These are phyloP conservation scores for Phytophthora pseudosyringae DNA, from an alignment of 352 stramenopile species.

Conservation along the genomic window DNA sequence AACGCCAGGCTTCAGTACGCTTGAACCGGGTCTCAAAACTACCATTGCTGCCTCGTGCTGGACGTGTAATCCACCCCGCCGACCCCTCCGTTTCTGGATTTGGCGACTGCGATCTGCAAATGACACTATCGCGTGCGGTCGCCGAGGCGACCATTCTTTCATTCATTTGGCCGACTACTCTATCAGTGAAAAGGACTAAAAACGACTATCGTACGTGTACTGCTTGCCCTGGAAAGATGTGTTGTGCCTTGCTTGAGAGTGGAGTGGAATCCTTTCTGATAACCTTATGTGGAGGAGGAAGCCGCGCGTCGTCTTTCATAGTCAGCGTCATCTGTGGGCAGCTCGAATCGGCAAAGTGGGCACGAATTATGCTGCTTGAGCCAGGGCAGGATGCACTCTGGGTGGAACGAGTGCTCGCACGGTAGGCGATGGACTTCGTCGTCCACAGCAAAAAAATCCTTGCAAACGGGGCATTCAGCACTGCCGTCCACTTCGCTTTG, in stretches of 20 bases:
- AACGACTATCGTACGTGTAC: conserved; percentile 22
- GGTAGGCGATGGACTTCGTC: conserved; percentile 79
- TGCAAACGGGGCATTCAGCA: conserved; percentile 87
- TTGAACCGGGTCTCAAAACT: conserved; percentile 20
- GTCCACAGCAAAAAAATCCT: conserved; percentile 82
- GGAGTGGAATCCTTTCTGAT: conserved; percentile 4
- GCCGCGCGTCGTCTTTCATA: conserved; percentile 69
- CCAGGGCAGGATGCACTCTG: conserved; percentile 89
- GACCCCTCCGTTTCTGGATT: conserved; percentile 8
- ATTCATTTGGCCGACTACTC: conserved; percentile 36
- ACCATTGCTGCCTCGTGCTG: conserved; percentile 1
- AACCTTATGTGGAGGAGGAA: conserved; percentile 29
- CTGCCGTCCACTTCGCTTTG: conserved; percentile 78
- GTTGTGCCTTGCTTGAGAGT: conserved; percentile 16
- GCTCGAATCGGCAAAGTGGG: conserved; percentile 83
- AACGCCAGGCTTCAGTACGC: conserved; percentile 29
- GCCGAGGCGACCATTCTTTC: conserved; percentile 20
- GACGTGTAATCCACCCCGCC: background rate
- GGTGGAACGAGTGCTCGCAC: conserved; percentile 82
- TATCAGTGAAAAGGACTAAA: conserved; percentile 38
- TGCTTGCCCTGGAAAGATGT: conserved; percentile 28
- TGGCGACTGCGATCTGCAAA: background rate
- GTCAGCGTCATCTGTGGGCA: conserved; percentile 85
- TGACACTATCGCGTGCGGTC: no score
- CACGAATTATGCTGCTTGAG: conserved; percentile 91